These are phyloP conservation scores for Dimocarpus longan DNA, from an alignment of 345 rosid genomes.

Conservation along the genomic window DNA sequence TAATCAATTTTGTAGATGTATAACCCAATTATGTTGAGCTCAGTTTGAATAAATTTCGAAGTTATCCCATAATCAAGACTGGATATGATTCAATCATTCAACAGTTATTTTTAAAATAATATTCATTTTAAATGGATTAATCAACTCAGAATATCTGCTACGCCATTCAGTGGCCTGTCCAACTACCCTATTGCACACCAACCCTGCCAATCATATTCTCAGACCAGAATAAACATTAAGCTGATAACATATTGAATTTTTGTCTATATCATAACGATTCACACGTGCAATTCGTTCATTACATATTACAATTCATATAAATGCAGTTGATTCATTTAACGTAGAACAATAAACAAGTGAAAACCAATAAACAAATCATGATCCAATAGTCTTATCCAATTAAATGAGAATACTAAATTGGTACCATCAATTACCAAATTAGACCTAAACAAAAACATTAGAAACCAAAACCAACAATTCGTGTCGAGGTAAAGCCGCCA, in stretches of 20 bases:
- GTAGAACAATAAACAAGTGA: neutral
- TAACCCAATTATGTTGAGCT: neutral
- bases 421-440: neutral
- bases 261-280: neutral
- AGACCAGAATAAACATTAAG: neutral
- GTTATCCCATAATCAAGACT: neutral
- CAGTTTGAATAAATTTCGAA: neutral
- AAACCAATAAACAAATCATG: neutral
- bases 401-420: neutral
- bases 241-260: neutral
- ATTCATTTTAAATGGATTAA: no score
- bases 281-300: neutral
- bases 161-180: neutral
- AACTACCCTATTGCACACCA: neutral
- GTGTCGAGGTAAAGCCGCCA: neutral
- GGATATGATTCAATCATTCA: neutral
- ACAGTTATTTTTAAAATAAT: neutral
- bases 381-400: slow-evolving; percentile 1
- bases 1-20: neutral
- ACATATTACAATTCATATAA: neutral
- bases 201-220: neutral
- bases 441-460: neutral
- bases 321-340: neutral
- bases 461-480: neutral
- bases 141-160: neutral